These are phyloP conservation scores for Glycine latifolia DNA, from an alignment of 306 rosid genomes.

Conservation along the genomic window DNA sequence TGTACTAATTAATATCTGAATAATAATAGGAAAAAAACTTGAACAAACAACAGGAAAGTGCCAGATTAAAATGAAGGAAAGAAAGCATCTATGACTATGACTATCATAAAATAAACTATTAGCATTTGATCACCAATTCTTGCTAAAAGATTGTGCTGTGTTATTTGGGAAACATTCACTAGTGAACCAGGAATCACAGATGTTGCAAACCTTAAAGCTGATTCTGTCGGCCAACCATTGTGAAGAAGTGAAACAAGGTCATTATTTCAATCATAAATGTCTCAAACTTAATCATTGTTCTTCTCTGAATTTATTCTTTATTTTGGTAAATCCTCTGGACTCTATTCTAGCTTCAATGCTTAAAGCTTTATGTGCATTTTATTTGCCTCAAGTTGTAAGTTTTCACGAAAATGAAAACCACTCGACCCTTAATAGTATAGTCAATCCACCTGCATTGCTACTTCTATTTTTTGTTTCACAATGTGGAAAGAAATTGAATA, in stretches of 20 bases:
- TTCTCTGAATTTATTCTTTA: neutral
- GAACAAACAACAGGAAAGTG: neutral
- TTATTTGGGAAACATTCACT: conserved; percentile 35
- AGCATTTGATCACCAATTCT: neutral
- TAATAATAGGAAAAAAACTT: neutral
- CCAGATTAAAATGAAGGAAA: neutral
- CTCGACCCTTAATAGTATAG: neutral
- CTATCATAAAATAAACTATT: neutral
- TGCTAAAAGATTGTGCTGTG: conserved; percentile 6
- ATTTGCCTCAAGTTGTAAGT: neutral
- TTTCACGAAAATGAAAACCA: neutral
- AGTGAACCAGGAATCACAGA: neutral
- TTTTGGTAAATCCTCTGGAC: neutral
- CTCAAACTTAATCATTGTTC: neutral
- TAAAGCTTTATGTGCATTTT: conserved; percentile 4
- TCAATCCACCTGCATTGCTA: conserved; percentile 5
- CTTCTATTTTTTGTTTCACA: neutral
- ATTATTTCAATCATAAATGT: neutral
- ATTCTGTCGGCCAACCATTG: neutral
- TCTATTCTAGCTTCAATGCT: conserved; percentile 7
- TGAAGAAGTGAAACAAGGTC: conserved; percentile 16
- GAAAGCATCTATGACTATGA: neutral
- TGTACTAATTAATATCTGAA: conserved; percentile 14
- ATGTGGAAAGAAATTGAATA: neutral
- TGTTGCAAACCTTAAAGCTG: neutral